phyloP scores from a whole-genome alignment of 208 protist species.

The Porcisia hertigi region DNA sequence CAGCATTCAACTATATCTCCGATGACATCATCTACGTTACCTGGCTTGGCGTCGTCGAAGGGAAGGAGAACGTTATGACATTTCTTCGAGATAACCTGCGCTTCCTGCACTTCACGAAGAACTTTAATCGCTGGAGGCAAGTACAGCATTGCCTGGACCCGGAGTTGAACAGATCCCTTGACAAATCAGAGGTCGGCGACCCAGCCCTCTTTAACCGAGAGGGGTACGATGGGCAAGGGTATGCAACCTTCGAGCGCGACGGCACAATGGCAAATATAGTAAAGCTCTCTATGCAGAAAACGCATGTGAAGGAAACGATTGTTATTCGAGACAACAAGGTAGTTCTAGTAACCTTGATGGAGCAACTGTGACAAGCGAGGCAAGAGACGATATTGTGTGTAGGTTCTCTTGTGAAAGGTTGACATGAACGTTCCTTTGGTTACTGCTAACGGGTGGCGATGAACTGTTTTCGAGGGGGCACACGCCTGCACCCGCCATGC shows the following conservation, averaged over 20 bases:
- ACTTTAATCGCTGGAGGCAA: conserved; percentile 71
- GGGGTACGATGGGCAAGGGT: conserved; percentile 77
- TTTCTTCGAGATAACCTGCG: conserved; percentile 83
- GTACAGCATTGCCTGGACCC: conserved; percentile 73
- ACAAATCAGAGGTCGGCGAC: background rate
- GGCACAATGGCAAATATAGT: conserved; percentile 55
- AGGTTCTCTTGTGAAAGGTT: background rate
- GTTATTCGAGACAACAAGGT: conserved; percentile 63
- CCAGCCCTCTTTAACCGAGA: conserved; percentile 30
- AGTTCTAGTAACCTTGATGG: conserved; percentile 55
- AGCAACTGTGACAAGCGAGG: conserved; percentile 32
- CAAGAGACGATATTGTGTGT: background rate
- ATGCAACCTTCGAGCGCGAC: conserved; percentile 78
- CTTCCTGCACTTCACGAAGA: conserved; percentile 62
- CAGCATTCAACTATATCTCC: conserved; percentile 59
- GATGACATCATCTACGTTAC: conserved; percentile 78
- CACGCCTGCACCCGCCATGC: background rate
- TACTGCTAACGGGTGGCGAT: background rate
- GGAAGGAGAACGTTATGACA: conserved; percentile 66
- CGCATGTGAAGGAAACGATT: conserved; percentile 67
- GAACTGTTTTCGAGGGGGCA: too few relatives aligned
- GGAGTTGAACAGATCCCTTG: conserved; percentile 5
- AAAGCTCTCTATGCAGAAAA: conserved; percentile 42
- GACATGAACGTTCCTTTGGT: too few relatives aligned
- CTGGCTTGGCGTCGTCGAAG: conserved; percentile 80